These are phyloP conservation scores for Thamnidium elegans DNA, from an alignment of 192 early-diverging fungal genomes.

Conservation along the genomic window DNA sequence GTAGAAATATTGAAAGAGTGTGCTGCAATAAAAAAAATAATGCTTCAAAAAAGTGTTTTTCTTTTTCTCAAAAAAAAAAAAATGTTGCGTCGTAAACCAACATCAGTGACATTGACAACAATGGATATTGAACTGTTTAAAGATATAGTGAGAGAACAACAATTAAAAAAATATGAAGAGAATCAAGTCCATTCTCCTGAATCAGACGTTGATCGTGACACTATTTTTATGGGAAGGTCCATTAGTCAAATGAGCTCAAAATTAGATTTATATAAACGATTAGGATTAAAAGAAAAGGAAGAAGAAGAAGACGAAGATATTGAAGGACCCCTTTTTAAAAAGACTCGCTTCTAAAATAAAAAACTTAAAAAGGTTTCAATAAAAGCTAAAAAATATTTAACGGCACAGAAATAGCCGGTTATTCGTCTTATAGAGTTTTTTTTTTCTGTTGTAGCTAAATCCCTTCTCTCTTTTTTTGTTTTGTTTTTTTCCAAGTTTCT, in stretches of 20 bases:
- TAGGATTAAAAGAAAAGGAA: neutral
- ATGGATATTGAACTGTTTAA: slow-evolving; percentile 4
- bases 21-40: too few relatives aligned
- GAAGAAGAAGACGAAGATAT: too few relatives aligned
- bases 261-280: neutral
- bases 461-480: neutral
- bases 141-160: slow-evolving; percentile 2
- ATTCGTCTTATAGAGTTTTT: neutral
- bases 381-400: too few relatives aligned
- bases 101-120: neutral
- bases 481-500: neutral
- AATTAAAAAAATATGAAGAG: neutral
- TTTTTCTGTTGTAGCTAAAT: neutral
- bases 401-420: neutral
- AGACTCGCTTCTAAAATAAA: too few relatives aligned
- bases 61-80: too few relatives aligned
- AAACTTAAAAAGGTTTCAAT: too few relatives aligned
- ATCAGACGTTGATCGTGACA: neutral
- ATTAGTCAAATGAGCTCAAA: neutral
- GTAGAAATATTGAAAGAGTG: too few relatives aligned
- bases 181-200: neutral
- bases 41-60: too few relatives aligned
- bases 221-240: neutral
- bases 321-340: too few relatives aligned
- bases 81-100: neutral